These are phyloP conservation scores for Acrocalymma vagum DNA, from an alignment of 2,329 filamentous ascomycete genomes.

Conservation along the genomic window DNA sequence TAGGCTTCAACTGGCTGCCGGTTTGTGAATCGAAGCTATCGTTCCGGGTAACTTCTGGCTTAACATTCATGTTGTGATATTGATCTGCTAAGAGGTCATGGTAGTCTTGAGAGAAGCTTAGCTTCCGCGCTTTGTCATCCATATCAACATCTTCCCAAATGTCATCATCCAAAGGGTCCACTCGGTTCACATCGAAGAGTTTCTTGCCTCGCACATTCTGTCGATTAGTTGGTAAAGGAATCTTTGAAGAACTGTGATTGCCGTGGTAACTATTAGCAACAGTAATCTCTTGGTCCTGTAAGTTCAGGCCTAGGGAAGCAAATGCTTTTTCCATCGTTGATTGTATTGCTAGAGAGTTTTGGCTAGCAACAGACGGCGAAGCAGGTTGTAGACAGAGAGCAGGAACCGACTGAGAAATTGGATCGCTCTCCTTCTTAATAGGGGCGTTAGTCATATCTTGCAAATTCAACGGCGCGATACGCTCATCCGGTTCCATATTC, in stretches of 20 bases:
- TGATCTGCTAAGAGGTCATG: slow-evolving; percentile 34
- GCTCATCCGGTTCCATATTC: too few relatives aligned
- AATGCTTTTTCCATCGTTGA: slow-evolving; percentile 33
- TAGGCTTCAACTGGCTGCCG: too few relatives aligned
- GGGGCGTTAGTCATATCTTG: not conserved
- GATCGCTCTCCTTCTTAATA: too few relatives aligned
- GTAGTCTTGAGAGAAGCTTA: slow-evolving; percentile 42
- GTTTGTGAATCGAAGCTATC: too few relatives aligned
- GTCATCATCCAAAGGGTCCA: slow-evolving; percentile 20
- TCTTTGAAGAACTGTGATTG: too few relatives aligned
- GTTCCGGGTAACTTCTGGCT: too few relatives aligned
- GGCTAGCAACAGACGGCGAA: slow-evolving; percentile 4
- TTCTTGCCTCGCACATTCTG: slow-evolving; percentile 21
- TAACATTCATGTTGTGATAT: slow-evolving; percentile 26
- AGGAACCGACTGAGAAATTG: too few relatives aligned
- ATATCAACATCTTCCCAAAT: slow-evolving; percentile 25
- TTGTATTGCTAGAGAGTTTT: slow-evolving; percentile 18
- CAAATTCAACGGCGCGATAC: too few relatives aligned
- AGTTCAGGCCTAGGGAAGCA: slow-evolving; percentile 24
- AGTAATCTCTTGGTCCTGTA: too few relatives aligned
- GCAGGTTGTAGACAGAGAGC: not conserved
- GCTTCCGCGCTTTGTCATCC: slow-evolving; percentile 26
- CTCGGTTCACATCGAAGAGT: slow-evolving; percentile 19
- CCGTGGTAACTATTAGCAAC: too few relatives aligned
- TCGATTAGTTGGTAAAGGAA: too few relatives aligned